A percentile compares a stretch with the other conserved stretches of the same genome.
phyloP scores from a whole-genome alignment of 345 rosid species.

The Eucalyptus victrix region DNA sequence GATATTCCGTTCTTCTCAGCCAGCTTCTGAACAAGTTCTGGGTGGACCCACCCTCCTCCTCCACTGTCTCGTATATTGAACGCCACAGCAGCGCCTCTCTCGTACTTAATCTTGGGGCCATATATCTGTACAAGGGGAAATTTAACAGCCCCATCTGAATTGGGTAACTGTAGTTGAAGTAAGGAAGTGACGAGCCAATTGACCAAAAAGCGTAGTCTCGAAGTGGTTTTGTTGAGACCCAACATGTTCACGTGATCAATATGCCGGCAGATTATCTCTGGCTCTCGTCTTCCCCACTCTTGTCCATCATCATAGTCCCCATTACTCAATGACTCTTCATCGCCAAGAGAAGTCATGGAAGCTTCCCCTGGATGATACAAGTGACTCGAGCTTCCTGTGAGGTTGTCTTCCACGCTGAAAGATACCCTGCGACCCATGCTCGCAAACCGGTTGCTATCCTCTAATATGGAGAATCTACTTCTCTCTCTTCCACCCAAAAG shows the following conservation, averaged over 20 bases:
- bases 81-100: slow-evolving; percentile 60
- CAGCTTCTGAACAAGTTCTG: slow-evolving; percentile 46
- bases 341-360: slow-evolving; percentile 33
- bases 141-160: slow-evolving; percentile 23
- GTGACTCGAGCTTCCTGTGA: slow-evolving; percentile 12
- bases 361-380: slow-evolving; percentile 42
- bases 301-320: slow-evolving; percentile 44
- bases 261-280: slow-evolving; percentile 65
- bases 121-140: slow-evolving; percentile 46
- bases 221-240: slow-evolving; percentile 75
- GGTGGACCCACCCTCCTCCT: slow-evolving; percentile 26
- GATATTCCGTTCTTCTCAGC: slow-evolving; percentile 56
- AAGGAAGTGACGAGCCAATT: slow-evolving; percentile 88
- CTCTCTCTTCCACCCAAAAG: slow-evolving; percentile 50
- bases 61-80: slow-evolving; percentile 33
- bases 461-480: slow-evolving; percentile 27
- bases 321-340: slow-evolving; percentile 36
- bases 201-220: slow-evolving; percentile 55
- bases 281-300: slow-evolving; percentile 68
- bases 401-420: slow-evolving; percentile 27
- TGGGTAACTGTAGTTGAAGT: slow-evolving; percentile 54
- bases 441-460: slow-evolving; percentile 25
- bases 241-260: slow-evolving; percentile 65
- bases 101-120: slow-evolving; percentile 69
- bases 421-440: slow-evolving; percentile 34